Evolutionary conservation across 2,329 filamentous ascomycete species (phyloP), one percentile per base, ranked within the genome.

Genomic region (Talaromyces sp.): DNA sequence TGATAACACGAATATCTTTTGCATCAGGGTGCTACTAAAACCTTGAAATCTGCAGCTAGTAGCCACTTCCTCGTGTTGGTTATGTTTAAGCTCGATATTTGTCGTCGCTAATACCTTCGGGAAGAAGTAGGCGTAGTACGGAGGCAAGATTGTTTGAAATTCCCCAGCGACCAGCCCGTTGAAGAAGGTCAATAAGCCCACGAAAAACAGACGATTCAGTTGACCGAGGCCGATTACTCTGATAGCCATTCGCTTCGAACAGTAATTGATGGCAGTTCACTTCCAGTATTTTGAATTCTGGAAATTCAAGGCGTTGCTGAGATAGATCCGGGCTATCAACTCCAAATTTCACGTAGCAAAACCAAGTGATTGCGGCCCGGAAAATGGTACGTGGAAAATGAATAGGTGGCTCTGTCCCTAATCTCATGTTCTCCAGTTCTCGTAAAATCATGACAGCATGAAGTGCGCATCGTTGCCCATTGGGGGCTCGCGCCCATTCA

Each of bases 401-500:
- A n/a, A 57, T 52, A 10, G 51, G 47, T 16, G 51, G 48, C 14
- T 57, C 51, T 4, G 32, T 32, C 6, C 55, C 55, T 3, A 52
- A n/a, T 6, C 35, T 37, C 17, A 32, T 47, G 17, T 41, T 41
- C 19, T 52, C 41, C 4, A 57, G 14, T 33, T 45, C 48, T 4
- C 46, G 51, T n/a, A 55, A 39, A 33, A 57, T 52, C 35, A 55
- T 30, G 11, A 45, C 30, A 3, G 44, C 49, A 20, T 57, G 52
- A n/a, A 57, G 37, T 30, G 55, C 52, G n/a, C 49, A 55, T 11
- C 55, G 40, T 5, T 40, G 48, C 6, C 43, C 55, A n/a, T 52
- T 17, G 19, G 11, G 35, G 4, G 65, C 67, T n/a, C 56, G 58
- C 10, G 66, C 62, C 65, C 67, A 69, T 29, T 27, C 33, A 14